Evolutionary conservation across 225 moss, liverwort and hornwort genomes (phyloP).

Genomic region (Polytrichum commune): DNA sequence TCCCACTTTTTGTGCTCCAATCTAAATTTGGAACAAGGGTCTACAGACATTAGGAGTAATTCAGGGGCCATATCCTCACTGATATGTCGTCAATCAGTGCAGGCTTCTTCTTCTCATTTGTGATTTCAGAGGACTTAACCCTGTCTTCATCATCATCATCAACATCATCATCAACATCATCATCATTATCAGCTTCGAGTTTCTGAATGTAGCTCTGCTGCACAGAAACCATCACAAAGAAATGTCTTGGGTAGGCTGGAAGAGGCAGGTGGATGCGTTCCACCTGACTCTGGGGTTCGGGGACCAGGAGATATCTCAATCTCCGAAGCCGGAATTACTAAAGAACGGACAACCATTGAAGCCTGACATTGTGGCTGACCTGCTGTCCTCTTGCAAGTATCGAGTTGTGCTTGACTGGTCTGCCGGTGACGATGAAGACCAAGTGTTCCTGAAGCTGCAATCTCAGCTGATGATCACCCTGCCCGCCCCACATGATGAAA

Average conservation of each 20-base stretch:
- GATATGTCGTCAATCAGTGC: too few relatives aligned
- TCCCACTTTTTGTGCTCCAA: too few relatives aligned
- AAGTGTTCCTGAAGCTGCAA: constrained; percentile 94
- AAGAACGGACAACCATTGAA: constrained; percentile 47
- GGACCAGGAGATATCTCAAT: constrained; percentile 32
- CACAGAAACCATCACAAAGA: constrained; percentile 8
- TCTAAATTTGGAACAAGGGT: too few relatives aligned
- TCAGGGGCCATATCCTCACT: too few relatives aligned
- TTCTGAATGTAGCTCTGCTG: constrained; percentile 30
- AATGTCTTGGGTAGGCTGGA: constrained; percentile 98
- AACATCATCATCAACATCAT: too few relatives aligned
- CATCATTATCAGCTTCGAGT: background rate
- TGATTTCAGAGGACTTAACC: background rate
- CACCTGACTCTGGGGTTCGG: constrained; percentile 93
- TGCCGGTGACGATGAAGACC: constrained; percentile 97
- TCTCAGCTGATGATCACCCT: constrained; percentile 99
- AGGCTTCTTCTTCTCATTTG: background rate
- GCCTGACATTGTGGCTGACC: constrained; percentile 59
- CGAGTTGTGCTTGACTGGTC: constrained; percentile 91
- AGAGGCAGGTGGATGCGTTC: constrained; percentile 94
- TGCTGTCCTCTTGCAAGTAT: constrained; percentile 76
- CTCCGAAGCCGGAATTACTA: constrained; percentile 27
- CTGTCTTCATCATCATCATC: background rate
- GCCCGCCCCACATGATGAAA: constrained; percentile 82
- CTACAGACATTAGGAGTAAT: too few relatives aligned